These are phyloP conservation scores for Rhexocercosporidium sp. DNA, from an alignment of 2,329 filamentous ascomycete genomes.

Conservation along the genomic window DNA sequence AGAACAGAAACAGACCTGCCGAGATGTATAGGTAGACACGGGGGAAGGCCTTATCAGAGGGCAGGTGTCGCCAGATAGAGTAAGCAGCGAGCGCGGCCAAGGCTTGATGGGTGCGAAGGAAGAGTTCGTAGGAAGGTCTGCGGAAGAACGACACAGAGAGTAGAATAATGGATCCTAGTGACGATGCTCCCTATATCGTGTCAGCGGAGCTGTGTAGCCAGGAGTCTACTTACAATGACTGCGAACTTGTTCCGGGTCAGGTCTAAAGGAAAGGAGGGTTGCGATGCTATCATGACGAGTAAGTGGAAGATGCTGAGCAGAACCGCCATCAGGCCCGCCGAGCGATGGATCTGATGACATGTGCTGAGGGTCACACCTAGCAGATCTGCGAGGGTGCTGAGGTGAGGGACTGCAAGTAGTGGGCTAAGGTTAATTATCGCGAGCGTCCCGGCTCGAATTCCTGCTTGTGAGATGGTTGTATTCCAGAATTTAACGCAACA, in stretches of 20 bases:
- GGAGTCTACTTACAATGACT: slow-evolving; percentile 26
- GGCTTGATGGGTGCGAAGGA: slow-evolving; percentile 25
- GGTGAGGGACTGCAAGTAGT: slow-evolving; percentile 31
- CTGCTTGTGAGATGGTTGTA: slow-evolving; percentile 18
- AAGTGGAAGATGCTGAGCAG: slow-evolving; percentile 31
- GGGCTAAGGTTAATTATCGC: slow-evolving; percentile 29
- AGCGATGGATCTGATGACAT: slow-evolving; percentile 29
- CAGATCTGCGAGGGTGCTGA: slow-evolving; percentile 33
- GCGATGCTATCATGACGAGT: slow-evolving; percentile 13
- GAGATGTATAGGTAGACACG: slow-evolving; percentile 28
- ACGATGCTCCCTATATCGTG: slow-evolving; percentile 26
- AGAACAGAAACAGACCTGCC: slow-evolving; percentile 15
- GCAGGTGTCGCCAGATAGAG: slow-evolving; percentile 27
- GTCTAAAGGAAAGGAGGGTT: slow-evolving; percentile 15
- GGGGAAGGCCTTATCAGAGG: slow-evolving; percentile 19
- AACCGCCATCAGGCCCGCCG: slow-evolving; percentile 21
- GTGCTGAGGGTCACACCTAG: slow-evolving; percentile 32
- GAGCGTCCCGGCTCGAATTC: slow-evolving; percentile 40
- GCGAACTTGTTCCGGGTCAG: slow-evolving; percentile 21
- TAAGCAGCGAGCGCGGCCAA: slow-evolving; percentile 24
- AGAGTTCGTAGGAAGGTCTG: slow-evolving; percentile 29
- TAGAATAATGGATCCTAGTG: slow-evolving; percentile 23
- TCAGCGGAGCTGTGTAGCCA: slow-evolving; percentile 20
- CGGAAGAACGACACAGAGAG: slow-evolving; percentile 25
- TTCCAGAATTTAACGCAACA: slow-evolving; percentile 20